phyloP scores from a whole-genome alignment of 108 stramenopile genomes.

The Fragilaria radians region DNA sequence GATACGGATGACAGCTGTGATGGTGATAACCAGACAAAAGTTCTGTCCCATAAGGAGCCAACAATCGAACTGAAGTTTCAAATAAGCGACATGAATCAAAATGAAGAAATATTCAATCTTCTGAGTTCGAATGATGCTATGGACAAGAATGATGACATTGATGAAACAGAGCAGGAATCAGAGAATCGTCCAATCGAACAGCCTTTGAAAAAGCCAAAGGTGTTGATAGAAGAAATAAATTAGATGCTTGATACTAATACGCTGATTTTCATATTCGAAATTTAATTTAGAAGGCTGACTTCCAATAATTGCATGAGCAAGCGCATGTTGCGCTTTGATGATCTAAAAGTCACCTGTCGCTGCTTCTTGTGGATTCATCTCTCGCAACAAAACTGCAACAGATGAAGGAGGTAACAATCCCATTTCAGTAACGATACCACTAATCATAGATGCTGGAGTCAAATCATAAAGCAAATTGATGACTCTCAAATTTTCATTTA shows the following conservation, averaged over 20 bases:
- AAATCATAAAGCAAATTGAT: slow-evolving; percentile 95
- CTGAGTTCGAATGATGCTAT: background rate
- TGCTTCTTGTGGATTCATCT: slow-evolving; percentile 68
- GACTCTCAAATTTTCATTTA: slow-evolving; percentile 44
- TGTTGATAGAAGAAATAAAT: background rate
- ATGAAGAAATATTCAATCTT: background rate
- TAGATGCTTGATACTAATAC: no score
- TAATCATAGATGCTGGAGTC: slow-evolving; percentile 92
- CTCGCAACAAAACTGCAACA: slow-evolving; percentile 93
- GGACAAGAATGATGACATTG: no score
- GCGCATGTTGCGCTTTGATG: background rate
- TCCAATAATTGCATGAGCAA: background rate
- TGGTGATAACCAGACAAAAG: no score
- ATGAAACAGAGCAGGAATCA: no score
- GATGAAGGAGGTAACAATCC: slow-evolving; percentile 96
- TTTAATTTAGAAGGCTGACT: no score
- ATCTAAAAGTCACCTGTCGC: no score
- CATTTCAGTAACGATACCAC: slow-evolving; percentile 94
- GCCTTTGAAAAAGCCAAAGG: background rate
- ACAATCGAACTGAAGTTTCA: background rate
- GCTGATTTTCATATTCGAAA: no score
- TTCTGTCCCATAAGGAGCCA: no score
- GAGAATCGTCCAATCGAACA: no score
- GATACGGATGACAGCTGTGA: background rate
- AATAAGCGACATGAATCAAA: background rate